Base-by-base conservation (phyloP, 1,284 basidiomycete genomes). In the Leccinum solheimii region DNA sequence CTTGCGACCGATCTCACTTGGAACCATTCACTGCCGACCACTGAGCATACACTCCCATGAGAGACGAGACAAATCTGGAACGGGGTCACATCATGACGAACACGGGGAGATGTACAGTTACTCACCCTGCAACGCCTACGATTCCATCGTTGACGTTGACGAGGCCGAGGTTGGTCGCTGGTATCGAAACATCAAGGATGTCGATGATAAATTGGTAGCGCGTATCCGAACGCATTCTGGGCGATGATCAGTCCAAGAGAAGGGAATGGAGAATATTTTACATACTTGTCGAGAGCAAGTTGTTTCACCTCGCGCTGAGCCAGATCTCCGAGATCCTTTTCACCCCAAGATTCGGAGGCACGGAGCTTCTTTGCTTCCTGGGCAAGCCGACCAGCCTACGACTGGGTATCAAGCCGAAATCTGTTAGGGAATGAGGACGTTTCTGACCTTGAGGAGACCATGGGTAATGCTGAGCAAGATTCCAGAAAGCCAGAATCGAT, bases 401-500 rank as follows among this genome's bases (percentile, higher is more conserved):
- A n/a, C 8, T 4, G 7, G 11, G 23, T 6, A 30, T 40, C 59
- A 50, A 57, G 45, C 8, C 16, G 19, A 32, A 5, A 59, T 55
- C 5, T 4, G 23, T 3, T 19, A 16, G 55, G 48, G 5, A 26
- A 0, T 0, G 1, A 51, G 13, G 19, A 14, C 0, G 32, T 3
- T 49, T 43, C 75, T 52, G 61, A 87, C 90, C 80, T 92, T 92
- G 70, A 91, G 71, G 48, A 88, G 73, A 40, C 85, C 83, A 68
- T 90, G 83, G 16, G 83, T 76, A 51, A 95, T 81, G 70, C 90
- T 94, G 69, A 93, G 86, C 34, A 88, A 64, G 66, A 98, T 94
- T 3, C 96, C 97, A 10, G 88, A 82, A 50, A 98, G 80, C 97
- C 97, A 99, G 78, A 95, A 92, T 58, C 91, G 86, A 73, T 91